Evolutionary conservation across 768 basidiomycete species (phyloP).

Genomic region (Auricularia sp.): DNA sequence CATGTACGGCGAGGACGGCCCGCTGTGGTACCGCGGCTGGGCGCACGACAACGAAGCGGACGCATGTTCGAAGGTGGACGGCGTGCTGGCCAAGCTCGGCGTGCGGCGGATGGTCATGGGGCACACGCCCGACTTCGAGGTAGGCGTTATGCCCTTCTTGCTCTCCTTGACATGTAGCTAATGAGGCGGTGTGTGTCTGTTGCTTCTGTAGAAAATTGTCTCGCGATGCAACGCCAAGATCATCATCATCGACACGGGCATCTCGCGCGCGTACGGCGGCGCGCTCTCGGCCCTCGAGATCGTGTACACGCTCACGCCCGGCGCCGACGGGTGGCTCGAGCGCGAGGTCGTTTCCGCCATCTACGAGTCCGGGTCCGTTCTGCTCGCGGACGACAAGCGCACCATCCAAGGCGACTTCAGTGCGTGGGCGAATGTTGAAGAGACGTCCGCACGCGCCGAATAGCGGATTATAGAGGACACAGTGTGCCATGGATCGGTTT

Average conservation of each 20-base stretch:
- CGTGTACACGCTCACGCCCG: conserved; percentile 69
- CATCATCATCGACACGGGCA: conserved; percentile 96
- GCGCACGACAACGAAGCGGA: conserved; percentile 62
- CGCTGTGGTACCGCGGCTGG: conserved; percentile 94
- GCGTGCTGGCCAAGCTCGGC: conserved; percentile 62
- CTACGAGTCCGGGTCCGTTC: conserved; percentile 24
- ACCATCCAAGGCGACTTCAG: conserved; percentile 17
- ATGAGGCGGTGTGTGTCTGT: no score
- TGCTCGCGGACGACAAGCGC: conserved; percentile 18
- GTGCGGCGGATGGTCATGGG: conserved; percentile 91
- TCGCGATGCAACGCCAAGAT: conserved; percentile 85
- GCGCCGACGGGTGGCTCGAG: conserved; percentile 37
- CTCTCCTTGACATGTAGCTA: no score
- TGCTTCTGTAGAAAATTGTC: conserved; percentile 50
- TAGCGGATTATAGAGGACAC: no score
- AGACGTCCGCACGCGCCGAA: no score
- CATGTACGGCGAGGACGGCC: conserved; percentile 70
- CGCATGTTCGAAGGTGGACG: conserved; percentile 59
- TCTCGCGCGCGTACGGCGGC: conserved; percentile 93
- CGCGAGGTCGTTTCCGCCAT: conserved; percentile 28
- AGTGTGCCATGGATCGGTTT: no score
- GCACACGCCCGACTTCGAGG: conserved; percentile 85
- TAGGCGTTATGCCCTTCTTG: conserved; percentile 16
- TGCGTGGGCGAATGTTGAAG: neutral
- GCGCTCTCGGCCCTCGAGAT: conserved; percentile 81